Conservation (phyloP, 2,329 filamentous ascomycete genomes). For the Pleomassaria siparia region DNA sequence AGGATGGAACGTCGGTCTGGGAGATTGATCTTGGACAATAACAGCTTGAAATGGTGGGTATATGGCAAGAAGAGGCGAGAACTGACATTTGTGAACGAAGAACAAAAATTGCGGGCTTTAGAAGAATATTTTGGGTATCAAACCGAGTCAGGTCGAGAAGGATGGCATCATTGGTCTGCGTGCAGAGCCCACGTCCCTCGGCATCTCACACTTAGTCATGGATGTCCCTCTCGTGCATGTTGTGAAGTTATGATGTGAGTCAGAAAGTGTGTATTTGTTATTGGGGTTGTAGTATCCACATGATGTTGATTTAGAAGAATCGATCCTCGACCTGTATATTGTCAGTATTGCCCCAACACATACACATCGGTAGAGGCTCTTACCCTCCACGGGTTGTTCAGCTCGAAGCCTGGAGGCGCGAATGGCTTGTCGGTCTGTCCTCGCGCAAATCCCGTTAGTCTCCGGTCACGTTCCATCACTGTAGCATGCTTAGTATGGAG, state of each 20-base stretch:
- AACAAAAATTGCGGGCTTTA: slow-evolving; percentile 47
- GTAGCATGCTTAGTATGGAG: slow-evolving; percentile 29
- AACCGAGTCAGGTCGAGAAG: slow-evolving; percentile 40
- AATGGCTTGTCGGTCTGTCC: slow-evolving; percentile 62
- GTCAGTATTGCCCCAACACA: slow-evolving; percentile 26
- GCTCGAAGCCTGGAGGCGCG: slow-evolving; percentile 64
- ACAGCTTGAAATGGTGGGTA: slow-evolving; percentile 50
- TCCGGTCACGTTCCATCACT: slow-evolving; percentile 69
- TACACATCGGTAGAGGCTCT: slow-evolving; percentile 17
- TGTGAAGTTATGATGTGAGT: neutral
- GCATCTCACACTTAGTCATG: neutral
- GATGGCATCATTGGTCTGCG: slow-evolving; percentile 39
- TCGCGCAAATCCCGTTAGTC: slow-evolving; percentile 62
- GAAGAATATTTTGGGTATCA: slow-evolving; percentile 49
- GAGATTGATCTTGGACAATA: slow-evolving; percentile 46
- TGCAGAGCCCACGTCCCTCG: no score
- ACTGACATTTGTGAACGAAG: slow-evolving; percentile 45
- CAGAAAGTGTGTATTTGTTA: slow-evolving; percentile 2
- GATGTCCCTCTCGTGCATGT: neutral
- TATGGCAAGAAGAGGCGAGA: slow-evolving; percentile 46
- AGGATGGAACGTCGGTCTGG: slow-evolving; percentile 38
- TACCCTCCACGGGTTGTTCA: slow-evolving; percentile 70
- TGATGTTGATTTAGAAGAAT: slow-evolving; percentile 28
- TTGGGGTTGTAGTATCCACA: neutral
- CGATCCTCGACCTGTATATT: slow-evolving; percentile 39